Conservation (phyloP, 768 basidiomycete genomes). For the Antrodiella citrinella region DNA sequence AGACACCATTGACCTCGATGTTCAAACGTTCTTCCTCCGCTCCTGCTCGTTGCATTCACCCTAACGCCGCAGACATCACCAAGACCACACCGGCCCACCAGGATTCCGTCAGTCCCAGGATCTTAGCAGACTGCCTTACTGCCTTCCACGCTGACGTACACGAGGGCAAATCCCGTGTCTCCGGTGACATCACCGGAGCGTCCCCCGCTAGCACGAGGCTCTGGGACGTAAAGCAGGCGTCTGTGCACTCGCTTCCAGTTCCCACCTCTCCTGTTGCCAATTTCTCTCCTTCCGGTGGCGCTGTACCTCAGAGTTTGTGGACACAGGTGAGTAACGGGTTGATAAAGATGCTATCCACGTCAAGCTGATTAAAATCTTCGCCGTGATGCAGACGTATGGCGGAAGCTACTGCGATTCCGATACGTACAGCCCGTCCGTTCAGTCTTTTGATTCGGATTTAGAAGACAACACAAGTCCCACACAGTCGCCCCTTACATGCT, state of each 20-base stretch:
- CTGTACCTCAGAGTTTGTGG: background rate
- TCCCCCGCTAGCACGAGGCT: background rate
- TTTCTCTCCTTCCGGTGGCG: background rate
- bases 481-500: conserved; percentile 6
- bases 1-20: conserved; percentile 52
- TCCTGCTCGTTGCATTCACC: conserved; percentile 28
- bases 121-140: background rate
- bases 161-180: conserved; percentile 8
- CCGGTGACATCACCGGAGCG: background rate
- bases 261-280: conserved; percentile 1
- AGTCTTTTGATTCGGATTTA: conserved; percentile 6
- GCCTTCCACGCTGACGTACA: background rate
- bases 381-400: background rate
- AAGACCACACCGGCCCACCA: background rate
- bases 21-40: conserved; percentile 58
- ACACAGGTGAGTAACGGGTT: background rate
- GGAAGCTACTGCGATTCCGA: background rate
- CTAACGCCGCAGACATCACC: background rate
- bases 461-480: conserved; percentile 9
- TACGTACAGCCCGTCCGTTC: conserved; percentile 6
- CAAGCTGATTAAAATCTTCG: background rate
- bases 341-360: background rate
- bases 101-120: background rate
- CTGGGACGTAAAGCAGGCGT: background rate
- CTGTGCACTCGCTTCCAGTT: background rate